Percentiles rank a stretch among this genome's conserved stretches.
phyloP scores from a whole-genome alignment of 78 protist species.

The Dictyostelium firmibasis region DNA sequence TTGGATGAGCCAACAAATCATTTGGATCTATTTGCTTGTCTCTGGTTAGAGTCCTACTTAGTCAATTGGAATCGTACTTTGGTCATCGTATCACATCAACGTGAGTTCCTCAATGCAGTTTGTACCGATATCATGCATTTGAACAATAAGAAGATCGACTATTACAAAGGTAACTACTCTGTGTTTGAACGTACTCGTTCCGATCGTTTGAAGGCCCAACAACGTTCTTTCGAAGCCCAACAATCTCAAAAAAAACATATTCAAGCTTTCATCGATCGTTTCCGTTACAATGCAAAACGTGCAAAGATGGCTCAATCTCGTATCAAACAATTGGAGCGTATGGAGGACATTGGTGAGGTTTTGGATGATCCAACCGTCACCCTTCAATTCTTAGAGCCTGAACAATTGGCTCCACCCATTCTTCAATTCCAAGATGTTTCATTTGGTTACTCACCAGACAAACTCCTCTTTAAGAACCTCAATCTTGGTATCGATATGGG shows the following conservation, averaged over 20 bases:
- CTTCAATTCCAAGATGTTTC: conserved; percentile 89
- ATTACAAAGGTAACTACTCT: conserved; percentile 93
- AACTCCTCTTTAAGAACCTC: conserved; percentile 81
- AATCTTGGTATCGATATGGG: conserved; percentile 88
- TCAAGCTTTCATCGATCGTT: conserved; percentile 88
- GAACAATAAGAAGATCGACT: conserved; percentile 70
- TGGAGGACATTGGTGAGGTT: conserved; percentile 86
- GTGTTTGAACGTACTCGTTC: conserved; percentile 85
- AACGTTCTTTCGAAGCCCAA: conserved; percentile 84
- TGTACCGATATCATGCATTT: conserved; percentile 89
- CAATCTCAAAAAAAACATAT: conserved; percentile 85
- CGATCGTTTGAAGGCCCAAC: conserved; percentile 81
- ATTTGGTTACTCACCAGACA: conserved; percentile 85
- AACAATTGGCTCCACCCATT: conserved; percentile 82
- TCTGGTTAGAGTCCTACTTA: conserved; percentile 93
- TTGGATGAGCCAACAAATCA: conserved; percentile 98
- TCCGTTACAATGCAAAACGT: conserved; percentile 91
- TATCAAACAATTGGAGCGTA: conserved; percentile 87
- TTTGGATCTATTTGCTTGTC: conserved; percentile 90
- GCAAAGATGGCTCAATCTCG: conserved; percentile 92
- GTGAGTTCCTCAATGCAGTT: conserved; percentile 93
- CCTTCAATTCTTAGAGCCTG: conserved; percentile 85
- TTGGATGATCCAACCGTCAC: conserved; percentile 83
- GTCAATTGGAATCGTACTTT: conserved; percentile 70
- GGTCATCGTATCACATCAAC: conserved; percentile 93